Evolutionary conservation across 2,329 filamentous ascomycete species (phyloP).

Genomic region (Endocalyx cinctus): DNA sequence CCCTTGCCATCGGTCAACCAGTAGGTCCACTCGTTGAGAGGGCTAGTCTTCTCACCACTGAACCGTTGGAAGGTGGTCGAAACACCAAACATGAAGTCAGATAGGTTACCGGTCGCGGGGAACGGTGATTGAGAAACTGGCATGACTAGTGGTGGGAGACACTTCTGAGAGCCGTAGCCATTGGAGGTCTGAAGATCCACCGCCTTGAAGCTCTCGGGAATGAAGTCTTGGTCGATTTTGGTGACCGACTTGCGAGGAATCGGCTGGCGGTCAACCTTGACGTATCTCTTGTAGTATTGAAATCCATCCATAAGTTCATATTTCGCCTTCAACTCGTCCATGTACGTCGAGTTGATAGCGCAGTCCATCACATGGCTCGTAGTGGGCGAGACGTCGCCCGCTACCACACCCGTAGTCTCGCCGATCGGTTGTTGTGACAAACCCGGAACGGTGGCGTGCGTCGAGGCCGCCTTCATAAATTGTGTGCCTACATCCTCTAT

Average conservation of each 20-base stretch:
- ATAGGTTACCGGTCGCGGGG: conserved; percentile 47
- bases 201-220: conserved; percentile 41
- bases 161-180: conserved; percentile 36
- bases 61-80: conserved; percentile 55
- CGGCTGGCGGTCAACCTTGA: conserved; percentile 46
- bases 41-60: conserved; percentile 45
- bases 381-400: conserved; percentile 28
- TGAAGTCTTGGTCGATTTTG: conserved; percentile 42
- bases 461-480: conserved; percentile 35
- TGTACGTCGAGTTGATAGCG: conserved; percentile 41
- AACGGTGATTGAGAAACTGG: conserved; percentile 46
- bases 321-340: conserved; percentile 40
- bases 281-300: conserved; percentile 53
- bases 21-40: conserved; percentile 55
- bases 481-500: conserved; percentile 35
- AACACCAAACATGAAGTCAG: conserved; percentile 55
- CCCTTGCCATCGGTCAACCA: conserved; percentile 55
- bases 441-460: conserved; percentile 27
- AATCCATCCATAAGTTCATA: conserved; percentile 46
- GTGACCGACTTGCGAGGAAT: conserved; percentile 48
- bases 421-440: conserved; percentile 26
- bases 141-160: conserved; percentile 45
- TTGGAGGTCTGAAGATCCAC: conserved; percentile 42
- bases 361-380: conserved; percentile 42
- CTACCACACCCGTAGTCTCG: conserved; percentile 18